phyloP scores from a whole-genome alignment of 495 filamentous ascomycete species.

The Haplographium delicatum region DNA sequence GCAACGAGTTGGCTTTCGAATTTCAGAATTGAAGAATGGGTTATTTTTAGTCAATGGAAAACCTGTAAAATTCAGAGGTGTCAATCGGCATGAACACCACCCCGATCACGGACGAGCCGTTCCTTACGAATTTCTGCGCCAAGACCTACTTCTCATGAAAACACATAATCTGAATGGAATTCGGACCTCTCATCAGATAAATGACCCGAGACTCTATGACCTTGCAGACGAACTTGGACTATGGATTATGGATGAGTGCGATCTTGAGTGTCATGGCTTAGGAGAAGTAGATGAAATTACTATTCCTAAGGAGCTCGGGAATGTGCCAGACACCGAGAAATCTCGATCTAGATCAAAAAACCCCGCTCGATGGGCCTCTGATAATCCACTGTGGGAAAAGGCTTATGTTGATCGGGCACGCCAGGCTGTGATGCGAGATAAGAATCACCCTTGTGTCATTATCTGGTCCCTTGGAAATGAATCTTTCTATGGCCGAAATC shows the following conservation, averaged over 20 bases:
- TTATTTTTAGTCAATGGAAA: conserved; percentile 57
- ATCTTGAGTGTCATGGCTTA: conserved; percentile 70
- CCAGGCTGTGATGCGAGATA: conserved; percentile 63
- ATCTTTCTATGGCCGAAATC: conserved; percentile 64
- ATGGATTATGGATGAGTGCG: conserved; percentile 68
- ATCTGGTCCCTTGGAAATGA: conserved; percentile 75
- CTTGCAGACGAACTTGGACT: conserved; percentile 65
- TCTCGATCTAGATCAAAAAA: background rate
- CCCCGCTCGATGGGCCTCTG: conserved; percentile 44
- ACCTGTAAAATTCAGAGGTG: conserved; percentile 55
- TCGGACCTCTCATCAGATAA: conserved; percentile 60
- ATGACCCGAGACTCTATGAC: conserved; percentile 55
- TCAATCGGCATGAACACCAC: conserved; percentile 68
- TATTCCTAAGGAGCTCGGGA: conserved; percentile 7
- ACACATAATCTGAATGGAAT: conserved; percentile 63
- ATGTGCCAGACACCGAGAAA: conserved; percentile 3
- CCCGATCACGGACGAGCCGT: conserved; percentile 55
- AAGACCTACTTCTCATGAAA: conserved; percentile 63
- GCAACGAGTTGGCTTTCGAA: conserved; percentile 58
- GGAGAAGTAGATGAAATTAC: conserved; percentile 39
- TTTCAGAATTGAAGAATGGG: conserved; percentile 49
- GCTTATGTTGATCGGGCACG: conserved; percentile 66
- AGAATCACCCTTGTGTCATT: conserved; percentile 61
- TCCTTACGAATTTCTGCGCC: conserved; percentile 45
- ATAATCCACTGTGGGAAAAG: conserved; percentile 63